Percentiles rank a stretch among this genome's conserved stretches.
Evolutionary conservation across 148 eudicot species (phyloP).

Genomic region (Silene latifolia): DNA sequence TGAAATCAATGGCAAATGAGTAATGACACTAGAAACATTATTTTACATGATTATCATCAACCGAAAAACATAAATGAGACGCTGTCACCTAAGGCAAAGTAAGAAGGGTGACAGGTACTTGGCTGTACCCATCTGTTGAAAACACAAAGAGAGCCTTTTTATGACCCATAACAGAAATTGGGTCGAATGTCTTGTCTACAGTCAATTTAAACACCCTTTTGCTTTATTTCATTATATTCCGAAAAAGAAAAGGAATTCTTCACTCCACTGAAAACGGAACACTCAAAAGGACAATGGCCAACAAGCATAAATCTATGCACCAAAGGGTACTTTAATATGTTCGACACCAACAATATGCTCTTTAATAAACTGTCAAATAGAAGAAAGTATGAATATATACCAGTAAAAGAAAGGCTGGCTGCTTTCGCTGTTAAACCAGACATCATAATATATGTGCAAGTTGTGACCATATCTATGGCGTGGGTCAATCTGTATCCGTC

Average conservation of each 20-base stretch:
- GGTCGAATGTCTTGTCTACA: neutral
- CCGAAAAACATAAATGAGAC: neutral
- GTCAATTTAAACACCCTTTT: neutral
- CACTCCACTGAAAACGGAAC: too few species aligned
- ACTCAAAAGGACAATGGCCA: too few species aligned
- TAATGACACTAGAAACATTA: neutral
- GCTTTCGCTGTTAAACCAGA: slow-evolving; percentile 88
- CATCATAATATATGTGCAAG: slow-evolving; percentile 76
- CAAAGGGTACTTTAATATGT: too few species aligned
- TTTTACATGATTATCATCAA: neutral
- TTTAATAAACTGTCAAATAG: neutral
- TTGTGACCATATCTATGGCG: slow-evolving; percentile 97
- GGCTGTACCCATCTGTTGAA: neutral
- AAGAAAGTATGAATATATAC: slow-evolving; percentile 30
- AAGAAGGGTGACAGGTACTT: neutral
- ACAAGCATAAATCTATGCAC: too few species aligned
- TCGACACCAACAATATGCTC: too few species aligned
- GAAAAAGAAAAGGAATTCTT: neutral
- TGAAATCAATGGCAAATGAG: neutral
- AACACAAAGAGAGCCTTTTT: neutral
- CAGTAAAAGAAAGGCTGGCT: slow-evolving; percentile 95
- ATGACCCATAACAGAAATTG: too few species aligned
- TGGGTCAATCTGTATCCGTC: slow-evolving; percentile 70
- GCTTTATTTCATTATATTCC: neutral
- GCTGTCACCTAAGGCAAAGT: neutral